phyloP scores from a whole-genome alignment of 495 filamentous ascomycete species.

The Penicillium canescens region DNA sequence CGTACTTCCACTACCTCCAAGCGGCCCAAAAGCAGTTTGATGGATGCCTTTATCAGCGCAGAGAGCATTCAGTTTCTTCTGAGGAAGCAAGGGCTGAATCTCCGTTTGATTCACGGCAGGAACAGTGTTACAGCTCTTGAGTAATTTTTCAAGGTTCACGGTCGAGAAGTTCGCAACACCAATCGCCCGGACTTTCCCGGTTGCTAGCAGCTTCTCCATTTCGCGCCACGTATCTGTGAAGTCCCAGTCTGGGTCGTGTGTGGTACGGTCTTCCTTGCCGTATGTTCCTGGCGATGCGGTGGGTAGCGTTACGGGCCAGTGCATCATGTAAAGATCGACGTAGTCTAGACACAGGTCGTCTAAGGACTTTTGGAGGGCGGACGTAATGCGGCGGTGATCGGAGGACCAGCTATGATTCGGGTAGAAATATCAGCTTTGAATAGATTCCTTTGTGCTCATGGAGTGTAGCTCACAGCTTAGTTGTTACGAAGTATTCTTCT shows the following conservation, averaged over 20 bases:
- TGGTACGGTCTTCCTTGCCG: constrained; percentile 41
- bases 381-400: constrained; percentile 47
- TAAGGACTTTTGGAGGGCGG: constrained; percentile 58
- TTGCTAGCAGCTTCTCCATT: constrained; percentile 57
- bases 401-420: constrained; percentile 21
- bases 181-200: constrained; percentile 57
- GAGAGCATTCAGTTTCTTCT: constrained; percentile 52
- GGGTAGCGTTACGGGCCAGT: constrained; percentile 64
- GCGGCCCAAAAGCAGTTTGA: constrained; percentile 63
- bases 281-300: constrained; percentile 27
- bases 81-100: constrained; percentile 56
- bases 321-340: constrained; percentile 68
- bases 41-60: constrained; percentile 55
- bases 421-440: constrained; percentile 28
- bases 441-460: background rate
- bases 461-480: constrained; percentile 55
- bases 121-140: constrained; percentile 49
- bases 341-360: constrained; percentile 58
- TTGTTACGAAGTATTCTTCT: constrained; percentile 59
- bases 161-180: constrained; percentile 57
- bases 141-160: constrained; percentile 41
- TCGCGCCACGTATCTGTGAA: constrained; percentile 47
- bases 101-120: constrained; percentile 66
- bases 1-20: constrained; percentile 48
- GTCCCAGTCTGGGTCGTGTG: constrained; percentile 41